Evolutionary conservation across 2,329 filamentous ascomycete species (phyloP).

Genomic region (Nigrospora sphaerica): DNA sequence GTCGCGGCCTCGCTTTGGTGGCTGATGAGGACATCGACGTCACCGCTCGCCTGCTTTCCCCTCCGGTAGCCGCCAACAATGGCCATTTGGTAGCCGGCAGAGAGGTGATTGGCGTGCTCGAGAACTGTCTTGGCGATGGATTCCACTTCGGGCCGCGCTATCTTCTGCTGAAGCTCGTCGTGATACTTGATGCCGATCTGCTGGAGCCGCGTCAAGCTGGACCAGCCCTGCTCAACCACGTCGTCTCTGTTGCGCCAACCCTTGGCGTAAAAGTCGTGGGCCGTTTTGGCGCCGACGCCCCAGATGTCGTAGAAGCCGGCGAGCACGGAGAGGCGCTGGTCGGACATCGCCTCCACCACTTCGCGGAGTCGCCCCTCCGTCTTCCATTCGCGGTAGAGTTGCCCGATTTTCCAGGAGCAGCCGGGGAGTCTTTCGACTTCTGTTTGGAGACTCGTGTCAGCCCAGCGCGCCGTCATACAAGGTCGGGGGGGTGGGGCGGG

Average conservation of each 20-base stretch:
- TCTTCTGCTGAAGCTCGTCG: constrained; percentile 68
- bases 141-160: constrained; percentile 69
- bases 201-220: constrained; percentile 66
- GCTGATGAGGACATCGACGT: constrained; percentile 80
- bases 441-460: constrained; percentile 9
- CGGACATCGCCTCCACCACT: constrained; percentile 53
- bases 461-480: background rate
- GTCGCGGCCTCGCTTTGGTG: constrained; percentile 69
- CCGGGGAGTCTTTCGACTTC: constrained; percentile 60
- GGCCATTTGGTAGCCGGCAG: constrained; percentile 45
- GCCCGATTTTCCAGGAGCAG: constrained; percentile 72
- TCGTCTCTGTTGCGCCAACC: constrained; percentile 84
- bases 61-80: constrained; percentile 79
- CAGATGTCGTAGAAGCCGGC: constrained; percentile 76
- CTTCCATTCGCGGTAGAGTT: constrained; percentile 70
- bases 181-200: constrained; percentile 95
- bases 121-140: constrained; percentile 58
- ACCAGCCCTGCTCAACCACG: constrained; percentile 77
- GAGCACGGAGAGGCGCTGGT: constrained; percentile 58
- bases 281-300: constrained; percentile 82
- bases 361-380: constrained; percentile 54
- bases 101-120: constrained; percentile 57
- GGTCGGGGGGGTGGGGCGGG: too few relatives aligned
- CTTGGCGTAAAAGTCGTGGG: constrained; percentile 71
- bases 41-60: constrained; percentile 65